A percentile compares a stretch with the other conserved stretches of the same genome.
Evolutionary conservation across 208 protist species (phyloP).

Genomic region (Phytomonas sp.): DNA sequence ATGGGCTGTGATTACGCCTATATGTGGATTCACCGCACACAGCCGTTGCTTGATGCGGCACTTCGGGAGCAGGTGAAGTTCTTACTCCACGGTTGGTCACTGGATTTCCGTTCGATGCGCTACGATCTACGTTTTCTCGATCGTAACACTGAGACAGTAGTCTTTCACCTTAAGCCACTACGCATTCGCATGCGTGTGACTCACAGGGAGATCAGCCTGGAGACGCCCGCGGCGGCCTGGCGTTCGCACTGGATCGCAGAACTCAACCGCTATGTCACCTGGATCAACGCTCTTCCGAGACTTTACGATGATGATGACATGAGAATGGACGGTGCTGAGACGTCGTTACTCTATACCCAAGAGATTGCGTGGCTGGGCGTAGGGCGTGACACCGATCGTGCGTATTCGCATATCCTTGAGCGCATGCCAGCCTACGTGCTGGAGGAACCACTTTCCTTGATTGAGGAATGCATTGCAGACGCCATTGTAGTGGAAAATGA

Average conservation of each 20-base stretch:
- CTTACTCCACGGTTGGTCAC: conserved; percentile 67
- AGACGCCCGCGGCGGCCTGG: conserved; percentile 47
- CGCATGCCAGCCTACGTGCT: conserved; percentile 34
- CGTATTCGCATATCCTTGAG: conserved; percentile 52
- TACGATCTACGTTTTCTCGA: conserved; percentile 57
- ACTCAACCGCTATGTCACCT: conserved; percentile 64
- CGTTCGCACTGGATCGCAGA: conserved; percentile 72
- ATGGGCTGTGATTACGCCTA: conserved; percentile 47
- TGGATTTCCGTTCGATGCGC: conserved; percentile 78
- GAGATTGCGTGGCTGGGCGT: background rate
- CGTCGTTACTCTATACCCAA: too few species aligned
- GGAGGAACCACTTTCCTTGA: conserved; percentile 56
- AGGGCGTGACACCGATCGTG: conserved; percentile 9
- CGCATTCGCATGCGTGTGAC: conserved; percentile 76
- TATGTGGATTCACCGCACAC: conserved; percentile 58
- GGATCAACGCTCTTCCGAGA: conserved; percentile 59
- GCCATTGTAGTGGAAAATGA: conserved; percentile 65
- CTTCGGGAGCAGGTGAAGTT: conserved; percentile 56
- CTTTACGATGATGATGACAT: conserved; percentile 51
- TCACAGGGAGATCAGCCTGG: conserved; percentile 68
- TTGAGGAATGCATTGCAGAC: conserved; percentile 72
- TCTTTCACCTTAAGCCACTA: conserved; percentile 73
- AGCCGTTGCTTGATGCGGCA: conserved; percentile 66
- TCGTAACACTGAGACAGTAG: conserved; percentile 42
- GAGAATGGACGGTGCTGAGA: conserved; percentile 8